Evolutionary conservation across 83 land plant species (phyloP).

Genomic region (Larix sibirica): DNA sequence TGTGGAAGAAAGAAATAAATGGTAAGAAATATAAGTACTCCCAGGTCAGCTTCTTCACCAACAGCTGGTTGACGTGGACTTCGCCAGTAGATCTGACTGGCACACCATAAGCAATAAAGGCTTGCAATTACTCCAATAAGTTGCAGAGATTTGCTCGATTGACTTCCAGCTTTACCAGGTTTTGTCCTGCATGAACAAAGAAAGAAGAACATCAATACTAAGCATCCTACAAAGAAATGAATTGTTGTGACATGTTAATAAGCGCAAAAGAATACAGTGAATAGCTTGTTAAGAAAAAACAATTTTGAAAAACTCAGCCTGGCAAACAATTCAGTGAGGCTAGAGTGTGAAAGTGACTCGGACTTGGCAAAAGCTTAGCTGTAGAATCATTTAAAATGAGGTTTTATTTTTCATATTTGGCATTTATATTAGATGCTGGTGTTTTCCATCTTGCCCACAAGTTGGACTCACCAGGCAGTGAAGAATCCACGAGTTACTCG

Average conservation of each 20-base stretch:
- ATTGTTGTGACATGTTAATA: too few relatives aligned
- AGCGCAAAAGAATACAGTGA: background rate
- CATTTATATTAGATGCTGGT: too few relatives aligned
- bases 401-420: too few relatives aligned
- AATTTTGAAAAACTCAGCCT: too few relatives aligned
- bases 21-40: constrained; percentile 65
- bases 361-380: too few relatives aligned
- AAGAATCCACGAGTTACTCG: too few relatives aligned
- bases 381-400: too few relatives aligned
- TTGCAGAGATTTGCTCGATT: constrained; percentile 28
- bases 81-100: constrained; percentile 64
- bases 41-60: constrained; percentile 92
- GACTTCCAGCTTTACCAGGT: constrained; percentile 18
- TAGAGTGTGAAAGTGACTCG: too few relatives aligned
- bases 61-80: constrained; percentile 70
- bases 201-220: background rate
- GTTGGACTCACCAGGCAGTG: too few relatives aligned
- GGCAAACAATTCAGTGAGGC: too few relatives aligned
- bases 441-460: too few relatives aligned
- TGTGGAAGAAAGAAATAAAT: constrained; percentile 73
- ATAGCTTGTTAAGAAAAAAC: background rate
- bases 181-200: constrained; percentile 12
- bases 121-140: constrained; percentile 45
- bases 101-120: constrained; percentile 77
- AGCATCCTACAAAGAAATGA: too few relatives aligned